Conservation (phyloP, 1,284 basidiomycete genomes). For the Heterobasidion parviporum region DNA sequence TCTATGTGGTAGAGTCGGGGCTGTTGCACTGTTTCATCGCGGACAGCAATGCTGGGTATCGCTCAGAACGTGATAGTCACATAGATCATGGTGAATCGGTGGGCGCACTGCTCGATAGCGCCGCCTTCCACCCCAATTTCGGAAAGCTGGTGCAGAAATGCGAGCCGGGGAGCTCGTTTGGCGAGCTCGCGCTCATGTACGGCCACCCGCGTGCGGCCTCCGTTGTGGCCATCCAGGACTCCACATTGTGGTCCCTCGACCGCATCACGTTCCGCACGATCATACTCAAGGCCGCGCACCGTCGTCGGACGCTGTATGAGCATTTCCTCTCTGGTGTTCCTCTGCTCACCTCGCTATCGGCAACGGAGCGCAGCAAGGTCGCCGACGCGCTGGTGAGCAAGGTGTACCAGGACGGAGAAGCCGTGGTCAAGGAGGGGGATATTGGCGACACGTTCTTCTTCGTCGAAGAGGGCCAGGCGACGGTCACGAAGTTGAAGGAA, state of each 20-base stretch:
- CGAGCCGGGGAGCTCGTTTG: slow-evolving; percentile 84
- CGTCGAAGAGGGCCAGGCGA: slow-evolving; percentile 87
- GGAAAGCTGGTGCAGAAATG: slow-evolving; percentile 85
- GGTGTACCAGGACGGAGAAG: slow-evolving; percentile 77
- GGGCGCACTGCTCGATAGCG: slow-evolving; percentile 50
- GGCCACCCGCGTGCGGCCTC: slow-evolving; percentile 94
- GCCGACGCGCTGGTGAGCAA: slow-evolving; percentile 89
- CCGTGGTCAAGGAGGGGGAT: slow-evolving; percentile 88
- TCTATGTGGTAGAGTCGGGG: slow-evolving; percentile 94
- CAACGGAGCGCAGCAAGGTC: slow-evolving; percentile 91
- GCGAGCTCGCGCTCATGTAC: slow-evolving; percentile 97
- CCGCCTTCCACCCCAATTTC: slow-evolving; percentile 60
- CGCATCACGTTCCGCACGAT: slow-evolving; percentile 99
- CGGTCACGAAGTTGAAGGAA: slow-evolving; percentile 72
- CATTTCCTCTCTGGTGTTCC: slow-evolving; percentile 90
- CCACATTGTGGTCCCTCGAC: slow-evolving; percentile 92
- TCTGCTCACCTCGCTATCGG: slow-evolving; percentile 79
- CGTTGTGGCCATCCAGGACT: slow-evolving; percentile 78
- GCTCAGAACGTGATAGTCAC: too few relatives aligned
- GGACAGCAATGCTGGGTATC: too few relatives aligned
- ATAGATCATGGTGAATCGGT: slow-evolving; percentile 30
- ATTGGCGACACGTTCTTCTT: slow-evolving; percentile 97
- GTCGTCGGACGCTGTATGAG: slow-evolving; percentile 92
- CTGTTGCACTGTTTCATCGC: slow-evolving; percentile 80
- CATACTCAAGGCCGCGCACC: slow-evolving; percentile 81